phyloP scores from a whole-genome alignment of 495 filamentous ascomycete genomes.

The Friedmanniomyces endolithicus region DNA sequence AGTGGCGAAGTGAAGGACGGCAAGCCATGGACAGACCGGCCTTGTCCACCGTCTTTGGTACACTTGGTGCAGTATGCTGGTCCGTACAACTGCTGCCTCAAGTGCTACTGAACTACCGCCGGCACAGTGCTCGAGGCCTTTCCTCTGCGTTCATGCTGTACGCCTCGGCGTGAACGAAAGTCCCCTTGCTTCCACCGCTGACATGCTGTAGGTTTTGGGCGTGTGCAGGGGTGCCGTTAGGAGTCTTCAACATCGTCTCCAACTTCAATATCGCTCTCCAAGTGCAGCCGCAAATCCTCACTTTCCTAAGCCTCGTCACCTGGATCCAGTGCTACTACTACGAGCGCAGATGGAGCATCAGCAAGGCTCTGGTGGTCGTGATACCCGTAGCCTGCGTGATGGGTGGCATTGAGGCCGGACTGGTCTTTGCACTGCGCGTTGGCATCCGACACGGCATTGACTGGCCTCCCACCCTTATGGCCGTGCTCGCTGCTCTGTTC shows the following conservation, averaged over 20 bases:
- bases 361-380: constrained; percentile 34
- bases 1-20: background rate
- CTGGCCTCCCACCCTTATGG: constrained; percentile 50
- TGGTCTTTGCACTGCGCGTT: constrained; percentile 40
- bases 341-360: constrained; percentile 40
- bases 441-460: constrained; percentile 28
- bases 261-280: constrained; percentile 48
- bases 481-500: constrained; percentile 43
- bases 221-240: constrained; percentile 48
- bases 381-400: constrained; percentile 32
- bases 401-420: constrained; percentile 39
- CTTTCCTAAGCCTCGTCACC: constrained; percentile 46
- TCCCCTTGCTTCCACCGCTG: background rate
- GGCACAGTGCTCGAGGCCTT: constrained; percentile 46
- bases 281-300: constrained; percentile 52
- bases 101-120: constrained; percentile 50
- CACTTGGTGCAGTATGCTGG: constrained; percentile 46
- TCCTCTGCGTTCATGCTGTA: constrained; percentile 52
- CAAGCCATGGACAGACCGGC: constrained; percentile 39
- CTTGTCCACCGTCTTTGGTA: constrained; percentile 46
- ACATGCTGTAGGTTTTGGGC: constrained; percentile 39
- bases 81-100: constrained; percentile 52
- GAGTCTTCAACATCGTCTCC: constrained; percentile 51
- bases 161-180: background rate
- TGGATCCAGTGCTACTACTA: constrained; percentile 57